phyloP scores from a whole-genome alignment of 257 asterid genomes.

The Primulina tabacum region DNA sequence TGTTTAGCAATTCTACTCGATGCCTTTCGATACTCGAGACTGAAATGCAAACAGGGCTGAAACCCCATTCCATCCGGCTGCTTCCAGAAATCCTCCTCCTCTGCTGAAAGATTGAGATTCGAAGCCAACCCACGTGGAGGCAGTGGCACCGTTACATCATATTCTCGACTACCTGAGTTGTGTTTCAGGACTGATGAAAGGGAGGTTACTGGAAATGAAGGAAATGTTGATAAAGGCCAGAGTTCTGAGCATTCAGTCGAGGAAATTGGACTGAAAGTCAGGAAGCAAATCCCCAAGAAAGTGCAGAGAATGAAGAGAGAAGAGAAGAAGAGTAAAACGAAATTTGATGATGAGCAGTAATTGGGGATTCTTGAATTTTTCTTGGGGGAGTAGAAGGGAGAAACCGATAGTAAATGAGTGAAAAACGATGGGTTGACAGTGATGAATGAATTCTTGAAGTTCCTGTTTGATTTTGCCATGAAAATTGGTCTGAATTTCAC shows the following conservation, averaged over 20 bases:
- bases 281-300: conserved; percentile 35
- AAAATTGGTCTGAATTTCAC: conserved; percentile 20
- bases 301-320: conserved; percentile 35
- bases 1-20: conserved; percentile 41
- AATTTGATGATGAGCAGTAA: conserved; percentile 19
- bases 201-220: conserved; percentile 29
- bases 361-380: conserved; percentile 42
- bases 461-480: conserved; percentile 41
- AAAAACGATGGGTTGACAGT: conserved; percentile 38
- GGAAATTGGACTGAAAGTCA: conserved; percentile 35
- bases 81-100: conserved; percentile 52
- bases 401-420: conserved; percentile 30
- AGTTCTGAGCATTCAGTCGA: conserved; percentile 32
- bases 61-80: conserved; percentile 58
- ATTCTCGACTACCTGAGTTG: background rate
- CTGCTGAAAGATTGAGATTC: conserved; percentile 34
- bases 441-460: conserved; percentile 38
- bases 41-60: conserved; percentile 52
- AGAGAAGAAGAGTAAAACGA: conserved; percentile 33
- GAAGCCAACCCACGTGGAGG: conserved; percentile 34
- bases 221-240: conserved; percentile 27
- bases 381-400: conserved; percentile 35
- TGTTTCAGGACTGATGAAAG: conserved; percentile 28
- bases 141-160: conserved; percentile 40
- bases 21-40: conserved; percentile 42